Percentiles rank a stretch among this genome's conserved stretches.
These are phyloP conservation scores for Phytopythium aichiense DNA, from an alignment of 352 stramenopile genomes.

Conservation along the genomic window DNA sequence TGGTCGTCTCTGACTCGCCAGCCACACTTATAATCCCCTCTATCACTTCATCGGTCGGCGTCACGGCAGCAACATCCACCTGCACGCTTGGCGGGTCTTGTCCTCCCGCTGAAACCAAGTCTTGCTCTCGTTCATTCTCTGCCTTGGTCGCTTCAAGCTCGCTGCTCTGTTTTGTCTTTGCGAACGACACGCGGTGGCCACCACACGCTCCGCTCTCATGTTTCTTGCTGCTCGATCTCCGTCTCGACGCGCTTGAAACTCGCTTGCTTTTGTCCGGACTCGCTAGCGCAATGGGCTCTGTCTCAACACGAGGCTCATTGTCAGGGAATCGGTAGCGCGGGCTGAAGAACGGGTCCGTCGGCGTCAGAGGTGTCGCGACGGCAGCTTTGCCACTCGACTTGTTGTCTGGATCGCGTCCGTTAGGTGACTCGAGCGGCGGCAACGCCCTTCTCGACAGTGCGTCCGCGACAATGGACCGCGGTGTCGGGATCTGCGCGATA, in stretches of 20 bases:
- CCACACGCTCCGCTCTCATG: background rate
- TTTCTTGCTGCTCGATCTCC: background rate
- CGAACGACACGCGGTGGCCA: background rate
- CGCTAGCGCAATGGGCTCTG: background rate
- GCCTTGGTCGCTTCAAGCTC: background rate
- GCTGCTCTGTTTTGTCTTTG: background rate
- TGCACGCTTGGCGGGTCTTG: background rate
- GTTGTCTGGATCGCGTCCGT: conserved; percentile 7
- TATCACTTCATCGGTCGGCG: background rate
- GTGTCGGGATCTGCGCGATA: conserved; percentile 26
- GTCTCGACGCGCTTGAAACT: background rate
- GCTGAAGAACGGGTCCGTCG: conserved; percentile 65
- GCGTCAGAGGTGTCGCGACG: conserved; percentile 20
- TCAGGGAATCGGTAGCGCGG: conserved; percentile 55
- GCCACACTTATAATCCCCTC: background rate
- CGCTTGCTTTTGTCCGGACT: background rate
- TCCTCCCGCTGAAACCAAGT: background rate
- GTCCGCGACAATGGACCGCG: conserved; percentile 52
- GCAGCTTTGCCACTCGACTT: conserved; percentile 11
- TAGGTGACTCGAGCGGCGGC: conserved; percentile 39
- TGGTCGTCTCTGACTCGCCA: background rate
- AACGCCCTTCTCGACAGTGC: conserved; percentile 34
- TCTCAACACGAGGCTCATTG: conserved; percentile 3
- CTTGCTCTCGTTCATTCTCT: background rate
- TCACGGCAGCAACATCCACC: background rate